Conservation (phyloP, 2,329 filamentous ascomycete genomes). For the Ceratocystiopsis brevicomis region DNA sequence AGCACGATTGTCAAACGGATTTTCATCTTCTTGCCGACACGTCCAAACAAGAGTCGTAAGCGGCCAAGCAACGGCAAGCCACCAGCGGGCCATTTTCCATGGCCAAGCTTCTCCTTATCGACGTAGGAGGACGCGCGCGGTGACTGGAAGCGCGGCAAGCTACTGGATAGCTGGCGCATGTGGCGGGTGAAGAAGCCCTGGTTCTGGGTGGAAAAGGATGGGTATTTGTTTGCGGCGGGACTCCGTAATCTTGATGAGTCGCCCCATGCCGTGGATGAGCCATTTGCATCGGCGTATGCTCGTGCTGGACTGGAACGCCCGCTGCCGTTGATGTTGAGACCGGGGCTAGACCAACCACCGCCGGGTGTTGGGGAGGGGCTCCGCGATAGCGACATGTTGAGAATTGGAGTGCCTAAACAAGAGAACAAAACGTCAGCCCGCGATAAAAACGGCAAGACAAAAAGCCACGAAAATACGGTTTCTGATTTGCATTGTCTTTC, state of each 20-base stretch:
- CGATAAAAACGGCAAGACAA: background rate
- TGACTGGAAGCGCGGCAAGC: constrained; percentile 51
- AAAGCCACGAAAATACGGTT: no score
- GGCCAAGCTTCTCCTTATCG: constrained; percentile 53
- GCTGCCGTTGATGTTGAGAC: constrained; percentile 49
- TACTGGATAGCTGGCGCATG: constrained; percentile 62
- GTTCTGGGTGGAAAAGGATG: constrained; percentile 62
- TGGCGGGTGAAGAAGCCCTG: constrained; percentile 77
- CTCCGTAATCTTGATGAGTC: constrained; percentile 34
- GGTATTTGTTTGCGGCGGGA: constrained; percentile 53
- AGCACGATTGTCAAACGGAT: constrained; percentile 41
- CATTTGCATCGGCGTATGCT: constrained; percentile 29
- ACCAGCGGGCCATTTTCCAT: no score
- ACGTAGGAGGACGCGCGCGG: constrained; percentile 28
- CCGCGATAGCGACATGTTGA: constrained; percentile 64
- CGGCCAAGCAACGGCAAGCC: constrained; percentile 11
- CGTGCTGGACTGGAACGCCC: constrained; percentile 48
- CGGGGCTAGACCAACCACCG: constrained; percentile 78
- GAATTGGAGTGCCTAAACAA: constrained; percentile 31
- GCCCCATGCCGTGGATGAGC: constrained; percentile 48
- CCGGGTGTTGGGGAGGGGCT: constrained; percentile 71
- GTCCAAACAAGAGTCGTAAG: constrained; percentile 25
- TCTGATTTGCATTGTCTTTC: background rate
- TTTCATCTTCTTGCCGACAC: constrained; percentile 46
- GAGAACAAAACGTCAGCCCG: background rate